phyloP scores from a whole-genome alignment of 176 grass and related monocot genomes.

The Eragrostis nindensis region DNA sequence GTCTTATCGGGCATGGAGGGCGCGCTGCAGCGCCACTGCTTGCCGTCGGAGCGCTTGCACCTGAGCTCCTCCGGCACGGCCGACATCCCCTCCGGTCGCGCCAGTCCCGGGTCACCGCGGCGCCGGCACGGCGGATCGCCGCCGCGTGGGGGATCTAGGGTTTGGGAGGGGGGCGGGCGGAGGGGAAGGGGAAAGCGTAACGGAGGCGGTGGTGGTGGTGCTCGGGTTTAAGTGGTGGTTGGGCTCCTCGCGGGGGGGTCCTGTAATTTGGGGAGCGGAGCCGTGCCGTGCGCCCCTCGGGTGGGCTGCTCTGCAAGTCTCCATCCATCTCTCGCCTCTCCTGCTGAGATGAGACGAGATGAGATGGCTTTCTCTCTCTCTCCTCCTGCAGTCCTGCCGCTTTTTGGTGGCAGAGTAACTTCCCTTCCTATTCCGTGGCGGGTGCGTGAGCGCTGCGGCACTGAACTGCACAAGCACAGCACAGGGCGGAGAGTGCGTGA shows the following conservation, averaged over 20 bases:
- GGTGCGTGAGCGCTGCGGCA: background rate
- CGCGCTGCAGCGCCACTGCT: constrained; percentile 98
- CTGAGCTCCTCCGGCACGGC: constrained; percentile 79
- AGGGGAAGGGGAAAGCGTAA: background rate
- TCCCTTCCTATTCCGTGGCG: constrained; percentile 29
- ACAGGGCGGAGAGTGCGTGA: background rate
- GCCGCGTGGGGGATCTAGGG: constrained; percentile 52
- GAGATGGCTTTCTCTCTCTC: background rate
- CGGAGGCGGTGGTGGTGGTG: constrained; percentile 37
- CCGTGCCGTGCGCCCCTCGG: background rate
- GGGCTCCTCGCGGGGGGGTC: constrained; percentile 19
- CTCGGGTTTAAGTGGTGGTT: constrained; percentile 45
- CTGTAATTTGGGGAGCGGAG: constrained; percentile 41
- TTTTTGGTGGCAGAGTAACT: constrained; percentile 25
- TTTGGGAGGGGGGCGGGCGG: constrained; percentile 20
- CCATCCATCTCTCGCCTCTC: constrained; percentile 12
- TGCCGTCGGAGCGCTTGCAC: constrained; percentile 98
- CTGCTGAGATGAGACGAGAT: background rate
- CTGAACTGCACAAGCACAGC: background rate
- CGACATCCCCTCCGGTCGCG: constrained; percentile 39
- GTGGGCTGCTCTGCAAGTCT: constrained; percentile 49
- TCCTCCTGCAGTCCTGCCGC: constrained; percentile 6
- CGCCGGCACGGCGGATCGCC: constrained; percentile 23
- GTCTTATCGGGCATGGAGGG: constrained; percentile 95
- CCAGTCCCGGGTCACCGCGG: background rate